Percentiles rank a stretch among this genome's conserved stretches.
phyloP scores from a whole-genome alignment of 257 asterid genomes.

The Nicotiana benthamiana region DNA sequence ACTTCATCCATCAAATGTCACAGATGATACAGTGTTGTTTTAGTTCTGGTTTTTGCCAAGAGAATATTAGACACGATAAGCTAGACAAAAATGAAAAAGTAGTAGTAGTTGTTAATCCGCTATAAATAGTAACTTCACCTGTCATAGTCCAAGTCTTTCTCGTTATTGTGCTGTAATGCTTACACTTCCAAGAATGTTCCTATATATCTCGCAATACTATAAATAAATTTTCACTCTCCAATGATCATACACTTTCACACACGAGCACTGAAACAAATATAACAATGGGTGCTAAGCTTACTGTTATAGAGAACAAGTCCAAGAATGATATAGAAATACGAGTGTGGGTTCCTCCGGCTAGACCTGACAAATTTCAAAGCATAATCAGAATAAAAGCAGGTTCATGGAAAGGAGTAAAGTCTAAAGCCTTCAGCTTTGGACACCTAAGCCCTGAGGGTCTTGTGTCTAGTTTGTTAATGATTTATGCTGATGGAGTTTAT shows the following conservation, averaged over 20 bases:
- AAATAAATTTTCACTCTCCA: not conserved
- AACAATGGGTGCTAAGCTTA: constrained; percentile 21
- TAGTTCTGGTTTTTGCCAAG: no score
- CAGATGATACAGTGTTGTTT: no score
- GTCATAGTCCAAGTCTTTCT: no score
- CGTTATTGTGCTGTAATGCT: no score
- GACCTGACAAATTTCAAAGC: constrained; percentile 20
- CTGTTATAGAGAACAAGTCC: constrained; percentile 21
- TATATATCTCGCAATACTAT: no score
- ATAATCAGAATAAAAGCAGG: constrained; percentile 21
- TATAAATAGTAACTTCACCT: no score
- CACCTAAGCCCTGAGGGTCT: not conserved
- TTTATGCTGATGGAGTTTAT: not conserved
- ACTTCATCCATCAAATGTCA: no score
- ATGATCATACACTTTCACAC: no score
- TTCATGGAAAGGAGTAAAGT: constrained; percentile 5
- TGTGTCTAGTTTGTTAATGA: not conserved
- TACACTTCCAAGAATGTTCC: no score
- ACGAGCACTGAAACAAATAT: not conserved
- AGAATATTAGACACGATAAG: no score
- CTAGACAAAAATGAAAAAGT: no score
- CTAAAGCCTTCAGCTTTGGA: not conserved
- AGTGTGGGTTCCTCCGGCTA: constrained; percentile 26
- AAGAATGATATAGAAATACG: constrained; percentile 23
- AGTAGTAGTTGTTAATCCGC: no score